A percentile compares a stretch with the other conserved stretches of the same genome.
These are phyloP conservation scores for Globisporangium viniferum DNA, from an alignment of 352 stramenopile genomes.

Conservation along the genomic window DNA sequence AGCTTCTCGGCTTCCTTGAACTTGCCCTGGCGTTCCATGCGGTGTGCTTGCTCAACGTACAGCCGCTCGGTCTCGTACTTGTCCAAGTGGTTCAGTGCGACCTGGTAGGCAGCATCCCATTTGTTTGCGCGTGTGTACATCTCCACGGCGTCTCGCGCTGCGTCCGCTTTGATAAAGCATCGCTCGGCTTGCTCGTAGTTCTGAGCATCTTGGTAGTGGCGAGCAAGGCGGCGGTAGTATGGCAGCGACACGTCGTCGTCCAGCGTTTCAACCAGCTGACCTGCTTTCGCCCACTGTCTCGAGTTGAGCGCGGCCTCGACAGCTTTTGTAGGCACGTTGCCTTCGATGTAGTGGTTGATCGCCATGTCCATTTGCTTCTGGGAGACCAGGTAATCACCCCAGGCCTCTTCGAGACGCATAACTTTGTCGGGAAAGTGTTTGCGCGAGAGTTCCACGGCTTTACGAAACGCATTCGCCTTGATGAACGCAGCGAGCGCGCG, in stretches of 20 bases:
- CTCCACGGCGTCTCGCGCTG: conserved; percentile 87
- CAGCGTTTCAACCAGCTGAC: conserved; percentile 89
- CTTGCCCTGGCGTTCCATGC: conserved; percentile 88
- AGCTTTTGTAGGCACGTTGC: conserved; percentile 89
- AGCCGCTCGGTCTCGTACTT: conserved; percentile 90
- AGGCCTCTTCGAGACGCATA: conserved; percentile 89
- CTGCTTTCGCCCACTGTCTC: conserved; percentile 92
- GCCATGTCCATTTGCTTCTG: conserved; percentile 95
- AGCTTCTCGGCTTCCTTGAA: conserved; percentile 94
- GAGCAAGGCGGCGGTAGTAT: conserved; percentile 87
- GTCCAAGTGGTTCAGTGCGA: conserved; percentile 90
- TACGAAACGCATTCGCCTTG: conserved; percentile 90
- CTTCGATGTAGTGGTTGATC: conserved; percentile 97
- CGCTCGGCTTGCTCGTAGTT: conserved; percentile 87
- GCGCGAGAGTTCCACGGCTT: conserved; percentile 91
- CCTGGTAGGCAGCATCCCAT: conserved; percentile 92
- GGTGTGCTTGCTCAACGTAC: conserved; percentile 92
- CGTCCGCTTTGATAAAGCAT: conserved; percentile 91
- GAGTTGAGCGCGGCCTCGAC: conserved; percentile 91
- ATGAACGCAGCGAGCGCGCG: conserved; percentile 90
- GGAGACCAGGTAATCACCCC: conserved; percentile 92
- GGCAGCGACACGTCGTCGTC: conserved; percentile 88
- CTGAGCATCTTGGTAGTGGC: conserved; percentile 89
- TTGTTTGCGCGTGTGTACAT: conserved; percentile 94
- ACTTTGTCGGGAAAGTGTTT: conserved; percentile 90